Percentiles rank a stretch among this genome's conserved stretches.
Conservation (phyloP, 768 basidiomycete species). For the Rickenella mellea region DNA sequence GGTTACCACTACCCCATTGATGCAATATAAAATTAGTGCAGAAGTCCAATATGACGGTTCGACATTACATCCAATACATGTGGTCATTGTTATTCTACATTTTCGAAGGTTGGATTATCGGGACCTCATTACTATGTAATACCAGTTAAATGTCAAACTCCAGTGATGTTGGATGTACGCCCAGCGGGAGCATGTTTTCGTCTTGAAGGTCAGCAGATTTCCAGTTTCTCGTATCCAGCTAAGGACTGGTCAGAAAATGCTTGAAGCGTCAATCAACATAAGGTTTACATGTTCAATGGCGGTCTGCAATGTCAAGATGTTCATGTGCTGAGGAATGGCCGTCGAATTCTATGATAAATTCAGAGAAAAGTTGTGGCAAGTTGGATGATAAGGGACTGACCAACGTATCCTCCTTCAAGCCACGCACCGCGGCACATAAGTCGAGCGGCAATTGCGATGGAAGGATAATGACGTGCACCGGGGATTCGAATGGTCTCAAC, state of each 20-base stretch:
- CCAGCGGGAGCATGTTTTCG: constrained; percentile 47
- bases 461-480: constrained; percentile 62
- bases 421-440: constrained; percentile 55
- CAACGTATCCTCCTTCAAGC: constrained; percentile 52
- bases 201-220: constrained; percentile 35
- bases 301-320: constrained; percentile 48
- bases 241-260: constrained; percentile 7
- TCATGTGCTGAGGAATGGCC: constrained; percentile 65
- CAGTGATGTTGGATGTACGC: constrained; percentile 18
- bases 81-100: too few species aligned
- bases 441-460: constrained; percentile 72
- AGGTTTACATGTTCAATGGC: constrained; percentile 51
- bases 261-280: constrained; percentile 1
- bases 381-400: constrained; percentile 31
- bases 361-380: not conserved
- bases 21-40: too few species aligned
- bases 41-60: too few species aligned
- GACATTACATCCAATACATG: too few species aligned
- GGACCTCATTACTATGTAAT: too few species aligned
- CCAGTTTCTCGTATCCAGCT: constrained; percentile 40
- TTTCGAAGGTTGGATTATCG: too few species aligned
- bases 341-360: constrained; percentile 37
- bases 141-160: too few species aligned
- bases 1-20: constrained; percentile 24
- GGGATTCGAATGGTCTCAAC: constrained; percentile 58